Evolutionary conservation across 1,284 basidiomycete genomes (phyloP), one percentile per base, ranked within the genome.

Genomic region (Mycosarcoma mackinlayi): DNA sequence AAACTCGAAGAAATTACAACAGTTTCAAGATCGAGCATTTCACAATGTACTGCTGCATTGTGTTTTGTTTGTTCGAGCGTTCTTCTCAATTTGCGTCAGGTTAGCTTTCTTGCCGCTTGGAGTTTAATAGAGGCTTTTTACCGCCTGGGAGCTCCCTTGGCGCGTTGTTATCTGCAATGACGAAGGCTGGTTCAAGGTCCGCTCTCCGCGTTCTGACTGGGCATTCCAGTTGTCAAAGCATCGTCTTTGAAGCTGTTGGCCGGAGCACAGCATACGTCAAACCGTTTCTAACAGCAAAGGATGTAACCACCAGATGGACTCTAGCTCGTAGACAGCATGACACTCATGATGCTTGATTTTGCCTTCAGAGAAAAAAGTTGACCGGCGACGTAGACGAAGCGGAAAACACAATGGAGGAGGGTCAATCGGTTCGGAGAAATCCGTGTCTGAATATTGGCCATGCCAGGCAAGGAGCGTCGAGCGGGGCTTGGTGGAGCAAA

Each of bases 81-180:
- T 64, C 61, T 64, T 64, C 61, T 49, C 24, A 39, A 40, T 64
- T 34, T 35, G 61, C 54, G 61, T 64, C 61, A 58, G 40, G 10
- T 19, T 40, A 49, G 35, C 6, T n/a, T n/a, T n/a, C n/a, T n/a
- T n/a, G 14, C 19, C 30, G 48, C 31, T 35, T 24, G 34, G 28
- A 19, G 35, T 27, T 34, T 34, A 19, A 25, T 14, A 11, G 13
- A 21, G 30, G 21, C 25, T 24, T 25, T 9, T 33, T 28, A 6
- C 44, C 1, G 25, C 28, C 25, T 44, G 24, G n/a, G 31, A 53
- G 25, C 30, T 10, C 31, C n/a, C 30, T 13, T 30, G n/a, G 4
- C 25, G 25, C 35, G 16, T n/a, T n/a, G n/a, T 33, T 40, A 31
- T 16, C 38, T 44, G 40, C 50, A 42, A 9, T 23, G 13, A 8